Conservation (phyloP, 2,329 filamentous ascomycete genomes). For the Penicillium freii region DNA sequence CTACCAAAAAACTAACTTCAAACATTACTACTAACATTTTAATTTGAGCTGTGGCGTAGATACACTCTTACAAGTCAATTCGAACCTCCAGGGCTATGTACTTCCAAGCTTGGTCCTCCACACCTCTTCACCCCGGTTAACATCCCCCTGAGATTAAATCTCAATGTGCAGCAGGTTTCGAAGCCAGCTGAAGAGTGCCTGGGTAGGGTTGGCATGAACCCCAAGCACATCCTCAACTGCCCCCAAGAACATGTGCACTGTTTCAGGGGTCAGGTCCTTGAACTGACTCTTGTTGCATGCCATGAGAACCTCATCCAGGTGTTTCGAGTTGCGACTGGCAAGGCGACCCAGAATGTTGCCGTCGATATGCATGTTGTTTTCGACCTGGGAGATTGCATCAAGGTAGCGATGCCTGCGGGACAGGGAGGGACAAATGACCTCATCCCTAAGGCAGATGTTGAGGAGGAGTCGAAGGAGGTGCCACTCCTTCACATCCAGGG, state of each 20-base stretch:
- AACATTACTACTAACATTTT: not conserved
- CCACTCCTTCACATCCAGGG: conserved; percentile 64
- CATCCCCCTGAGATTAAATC: conserved; percentile 8
- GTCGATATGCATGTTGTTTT: conserved; percentile 60
- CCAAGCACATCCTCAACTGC: conserved; percentile 53
- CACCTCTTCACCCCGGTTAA: not conserved
- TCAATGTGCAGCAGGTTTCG: conserved; percentile 31
- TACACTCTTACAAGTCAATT: not conserved
- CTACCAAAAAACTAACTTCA: not conserved
- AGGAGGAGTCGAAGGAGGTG: conserved; percentile 71
- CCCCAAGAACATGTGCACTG: conserved; percentile 42
- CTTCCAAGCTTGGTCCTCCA: not conserved
- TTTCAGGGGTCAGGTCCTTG: conserved; percentile 6
- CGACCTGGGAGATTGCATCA: conserved; percentile 41
- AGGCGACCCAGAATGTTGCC: conserved; percentile 63
- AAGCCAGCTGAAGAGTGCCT: conserved; percentile 37
- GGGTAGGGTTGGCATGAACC: conserved; percentile 24
- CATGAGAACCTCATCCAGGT: conserved; percentile 34
- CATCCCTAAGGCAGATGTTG: conserved; percentile 58
- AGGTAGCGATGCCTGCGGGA: conserved; percentile 30
- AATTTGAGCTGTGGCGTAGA: not conserved
- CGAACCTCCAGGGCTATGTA: not conserved
- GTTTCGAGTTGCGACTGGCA: conserved; percentile 43
- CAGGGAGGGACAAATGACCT: conserved; percentile 52
- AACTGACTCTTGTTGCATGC: conserved; percentile 1